Base-by-base conservation (phyloP, 2,329 filamentous ascomycete species). In the Epicoccum sorghinum region DNA sequence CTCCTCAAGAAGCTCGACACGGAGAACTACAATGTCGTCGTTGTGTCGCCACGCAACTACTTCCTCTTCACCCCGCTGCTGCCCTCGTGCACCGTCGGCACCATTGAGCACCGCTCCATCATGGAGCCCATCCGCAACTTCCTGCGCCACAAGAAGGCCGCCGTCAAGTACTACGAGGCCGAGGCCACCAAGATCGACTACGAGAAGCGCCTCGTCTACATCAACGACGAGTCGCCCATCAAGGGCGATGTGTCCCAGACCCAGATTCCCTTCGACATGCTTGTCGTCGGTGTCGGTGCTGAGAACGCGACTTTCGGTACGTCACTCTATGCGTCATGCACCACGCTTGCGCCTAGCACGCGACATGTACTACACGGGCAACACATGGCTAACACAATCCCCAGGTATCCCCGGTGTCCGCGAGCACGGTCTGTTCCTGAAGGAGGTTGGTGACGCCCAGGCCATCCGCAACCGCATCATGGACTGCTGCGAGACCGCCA, bases 51-150 rank as follows among this genome's bases (percentile, higher is more conserved):
- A 49, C 91, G 95, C 75, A 99, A 99, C 82, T 99, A 96, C 86
- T 99, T 99, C 87, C 89, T 99, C 66, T 99, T 99, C 84, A 99
- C 95, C 27, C 95, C 95, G 57, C 87, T 99, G 55, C 86, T 99
- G 58, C 95, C 95, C 62, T 98, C 93, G 73, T 99, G 95, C 80
- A 98, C 95, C 47, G 97, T 93, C 64, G 95, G 95, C 70, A 89
- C 91, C 68, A 95, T 99, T 77, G 95, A 99, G 83, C 95, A 98
- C 82, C 91, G 95, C 75, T 98, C 93, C 73, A 99, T 99, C 79
- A 99, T 99, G 95, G 95, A 99, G 82, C 95, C 95, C 52, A 89
- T 99, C 69, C 91, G 95, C 74, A 91, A 95, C 75, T 96, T 99
- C 76, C 85, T 96, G 66, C 90, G 93, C 72, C 90, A 95, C 81